These are phyloP conservation scores for Ceriops zippeliana DNA, from an alignment of 345 rosid species.

Conservation along the genomic window DNA sequence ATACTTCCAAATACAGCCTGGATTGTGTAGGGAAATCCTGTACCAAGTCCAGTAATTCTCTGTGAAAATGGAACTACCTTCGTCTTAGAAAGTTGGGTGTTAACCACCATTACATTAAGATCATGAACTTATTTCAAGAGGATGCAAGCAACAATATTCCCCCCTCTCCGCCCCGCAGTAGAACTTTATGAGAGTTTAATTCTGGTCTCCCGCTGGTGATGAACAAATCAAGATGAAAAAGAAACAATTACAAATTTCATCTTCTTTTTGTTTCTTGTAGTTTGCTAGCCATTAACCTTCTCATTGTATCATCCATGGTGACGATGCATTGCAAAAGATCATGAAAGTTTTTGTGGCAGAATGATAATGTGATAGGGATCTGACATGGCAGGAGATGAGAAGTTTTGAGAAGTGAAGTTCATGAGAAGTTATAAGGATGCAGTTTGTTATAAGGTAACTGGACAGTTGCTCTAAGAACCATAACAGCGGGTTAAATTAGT, in stretches of 20 bases:
- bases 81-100: no score
- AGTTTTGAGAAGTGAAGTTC: slow-evolving; percentile 38
- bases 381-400: slow-evolving; percentile 36
- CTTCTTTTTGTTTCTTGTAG: slow-evolving; percentile 19
- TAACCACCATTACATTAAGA: no score
- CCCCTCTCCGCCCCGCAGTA: no score
- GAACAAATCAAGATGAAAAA: not conserved
- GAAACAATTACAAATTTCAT: not conserved
- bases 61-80: no score
- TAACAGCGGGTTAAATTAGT: slow-evolving; percentile 14
- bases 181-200: no score
- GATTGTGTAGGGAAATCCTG: no score
- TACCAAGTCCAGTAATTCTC: no score
- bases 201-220: no score
- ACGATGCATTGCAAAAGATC: slow-evolving; percentile 29
- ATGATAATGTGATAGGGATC: slow-evolving; percentile 33
- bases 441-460: slow-evolving; percentile 28
- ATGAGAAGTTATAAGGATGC: slow-evolving; percentile 37
- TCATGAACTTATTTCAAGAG: no score
- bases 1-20: no score
- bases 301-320: slow-evolving; percentile 31
- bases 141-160: no score
- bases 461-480: slow-evolving; percentile 21
- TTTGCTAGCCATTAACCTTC: slow-evolving; percentile 28
- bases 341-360: slow-evolving; percentile 34